Percentiles rank a stretch among this genome's conserved stretches.
Conservation (phyloP, 495 filamentous ascomycete genomes). For the Cryomyces antarcticus region DNA sequence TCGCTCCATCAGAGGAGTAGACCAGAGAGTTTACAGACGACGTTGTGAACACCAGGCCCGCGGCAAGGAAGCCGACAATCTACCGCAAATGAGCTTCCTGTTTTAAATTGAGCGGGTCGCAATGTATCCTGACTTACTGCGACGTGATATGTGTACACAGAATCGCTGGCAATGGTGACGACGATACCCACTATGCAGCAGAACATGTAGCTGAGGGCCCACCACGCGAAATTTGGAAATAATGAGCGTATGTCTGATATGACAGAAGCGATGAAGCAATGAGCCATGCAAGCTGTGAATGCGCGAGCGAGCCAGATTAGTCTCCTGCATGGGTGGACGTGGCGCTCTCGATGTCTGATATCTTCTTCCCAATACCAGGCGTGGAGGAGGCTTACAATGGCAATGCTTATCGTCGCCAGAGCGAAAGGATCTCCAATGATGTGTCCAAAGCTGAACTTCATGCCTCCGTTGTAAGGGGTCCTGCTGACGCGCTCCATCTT, state of each 20-base stretch:
- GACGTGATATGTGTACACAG: slow-evolving; percentile 68
- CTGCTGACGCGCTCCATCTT: slow-evolving; percentile 48
- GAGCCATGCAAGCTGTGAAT: slow-evolving; percentile 65
- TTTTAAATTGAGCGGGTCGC: no score
- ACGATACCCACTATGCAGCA: slow-evolving; percentile 62
- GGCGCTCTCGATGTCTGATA: no score
- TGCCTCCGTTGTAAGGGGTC: slow-evolving; percentile 29
- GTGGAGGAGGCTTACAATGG: slow-evolving; percentile 40
- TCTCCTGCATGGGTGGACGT: not conserved
- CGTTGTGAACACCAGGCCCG: slow-evolving; percentile 64
- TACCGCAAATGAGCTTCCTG: slow-evolving; percentile 7
- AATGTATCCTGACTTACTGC: slow-evolving; percentile 34
- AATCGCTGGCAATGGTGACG: slow-evolving; percentile 61
- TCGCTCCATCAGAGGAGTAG: slow-evolving; percentile 44
- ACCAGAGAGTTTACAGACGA: slow-evolving; percentile 67
- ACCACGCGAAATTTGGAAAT: slow-evolving; percentile 83
- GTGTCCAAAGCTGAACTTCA: slow-evolving; percentile 54
- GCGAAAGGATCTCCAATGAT: slow-evolving; percentile 94
- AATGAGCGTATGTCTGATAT: slow-evolving; percentile 38
- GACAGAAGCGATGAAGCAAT: slow-evolving; percentile 77
- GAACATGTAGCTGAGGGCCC: slow-evolving; percentile 68
- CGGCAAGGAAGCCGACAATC: slow-evolving; percentile 69
- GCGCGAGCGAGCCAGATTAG: not conserved
- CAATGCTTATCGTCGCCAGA: slow-evolving; percentile 80
- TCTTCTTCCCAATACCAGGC: not conserved